phyloP scores from a whole-genome alignment of 306 rosid species.

The Prunus padus region DNA sequence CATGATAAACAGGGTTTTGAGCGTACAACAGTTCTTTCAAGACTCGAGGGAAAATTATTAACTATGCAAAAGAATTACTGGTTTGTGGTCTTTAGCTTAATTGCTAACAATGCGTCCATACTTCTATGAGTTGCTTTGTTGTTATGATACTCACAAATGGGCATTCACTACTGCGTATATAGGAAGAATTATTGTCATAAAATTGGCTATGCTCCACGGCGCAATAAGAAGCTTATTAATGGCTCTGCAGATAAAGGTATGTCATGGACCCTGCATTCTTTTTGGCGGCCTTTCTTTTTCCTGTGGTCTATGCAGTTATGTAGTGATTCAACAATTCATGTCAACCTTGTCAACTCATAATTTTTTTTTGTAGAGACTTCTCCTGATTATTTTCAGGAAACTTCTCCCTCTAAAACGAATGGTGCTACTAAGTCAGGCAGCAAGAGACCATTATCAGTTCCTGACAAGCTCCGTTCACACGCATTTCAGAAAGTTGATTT shows the following conservation, averaged over 20 bases:
- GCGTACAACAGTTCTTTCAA: conserved; percentile 83
- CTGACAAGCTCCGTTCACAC: conserved; percentile 31
- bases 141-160: conserved; percentile 13
- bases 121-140: conserved; percentile 2
- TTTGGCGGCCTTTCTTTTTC: not conserved
- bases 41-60: conserved; percentile 69
- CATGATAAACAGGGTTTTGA: conserved; percentile 99
- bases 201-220: conserved; percentile 76
- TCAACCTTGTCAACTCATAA: conserved; percentile 14
- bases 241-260: conserved; percentile 54
- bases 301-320: not conserved
- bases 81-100: conserved; percentile 42
- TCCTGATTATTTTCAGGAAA: conserved; percentile 33
- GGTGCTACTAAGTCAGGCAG: conserved; percentile 33
- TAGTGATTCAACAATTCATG: not conserved
- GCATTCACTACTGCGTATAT: conserved; percentile 16
- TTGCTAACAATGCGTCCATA: not conserved
- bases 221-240: conserved; percentile 28
- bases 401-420: conserved; percentile 42
- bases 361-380: conserved; percentile 46
- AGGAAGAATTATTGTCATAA: conserved; percentile 64
- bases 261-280: conserved; percentile 14
- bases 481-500: conserved; percentile 30
- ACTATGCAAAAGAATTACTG: conserved; percentile 92
- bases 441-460: conserved; percentile 30